Percentiles rank a stretch among this genome's conserved stretches.
Evolutionary conservation across 2,329 filamentous ascomycete genomes (phyloP).

Genomic region (Monosporascus sp.): DNA sequence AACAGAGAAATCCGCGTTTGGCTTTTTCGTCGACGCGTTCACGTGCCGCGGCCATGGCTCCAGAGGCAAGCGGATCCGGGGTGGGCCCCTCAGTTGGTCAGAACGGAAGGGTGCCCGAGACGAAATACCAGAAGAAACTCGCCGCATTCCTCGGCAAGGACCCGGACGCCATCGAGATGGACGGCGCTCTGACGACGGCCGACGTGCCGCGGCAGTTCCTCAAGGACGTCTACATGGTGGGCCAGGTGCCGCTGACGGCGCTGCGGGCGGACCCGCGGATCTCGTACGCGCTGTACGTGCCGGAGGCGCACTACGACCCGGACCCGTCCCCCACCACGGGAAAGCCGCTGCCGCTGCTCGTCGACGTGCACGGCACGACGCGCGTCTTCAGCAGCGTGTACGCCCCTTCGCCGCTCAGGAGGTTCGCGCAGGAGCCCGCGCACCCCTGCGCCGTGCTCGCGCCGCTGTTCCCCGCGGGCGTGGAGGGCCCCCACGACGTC

Average conservation of each 20-base stretch:
- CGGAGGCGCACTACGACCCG: conserved; percentile 15
- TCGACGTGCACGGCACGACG: conserved; percentile 25
- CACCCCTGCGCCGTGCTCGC: conserved; percentile 20
- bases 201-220: conserved; percentile 21
- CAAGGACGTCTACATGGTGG: conserved; percentile 18
- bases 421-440: conserved; percentile 19
- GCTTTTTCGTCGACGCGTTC: too few relatives aligned
- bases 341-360: conserved; percentile 23
- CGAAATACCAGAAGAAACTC: not conserved
- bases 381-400: conserved; percentile 12
- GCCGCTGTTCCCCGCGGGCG: conserved; percentile 25
- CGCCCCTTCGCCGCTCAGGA: conserved; percentile 4
- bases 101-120: not conserved
- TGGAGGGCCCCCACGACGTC: conserved; percentile 24
- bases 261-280: conserved; percentile 19
- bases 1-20: too few relatives aligned
- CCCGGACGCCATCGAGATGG: not conserved
- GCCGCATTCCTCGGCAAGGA: not conserved
- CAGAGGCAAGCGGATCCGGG: too few relatives aligned
- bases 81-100: too few relatives aligned
- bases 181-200: conserved; percentile 9
- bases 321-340: not conserved
- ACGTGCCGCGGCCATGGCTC: too few relatives aligned
- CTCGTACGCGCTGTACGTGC: conserved; percentile 24
- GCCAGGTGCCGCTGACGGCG: conserved; percentile 18